These are phyloP conservation scores for Balansia obtecta DNA, from an alignment of 2,329 filamentous ascomycete genomes.

Conservation along the genomic window DNA sequence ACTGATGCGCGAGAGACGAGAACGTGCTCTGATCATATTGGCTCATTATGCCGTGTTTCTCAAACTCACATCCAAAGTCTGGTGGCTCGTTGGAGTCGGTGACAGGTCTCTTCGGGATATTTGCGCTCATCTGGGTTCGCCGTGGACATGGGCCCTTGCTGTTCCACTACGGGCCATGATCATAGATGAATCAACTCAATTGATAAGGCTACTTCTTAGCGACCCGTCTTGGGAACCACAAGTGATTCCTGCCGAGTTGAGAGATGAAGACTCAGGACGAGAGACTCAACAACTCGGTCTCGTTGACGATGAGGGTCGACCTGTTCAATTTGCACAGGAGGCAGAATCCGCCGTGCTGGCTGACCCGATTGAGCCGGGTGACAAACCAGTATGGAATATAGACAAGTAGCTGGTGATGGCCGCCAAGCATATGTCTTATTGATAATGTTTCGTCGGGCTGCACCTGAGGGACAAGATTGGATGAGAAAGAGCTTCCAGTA, in stretches of 20 bases:
- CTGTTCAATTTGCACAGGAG: not conserved
- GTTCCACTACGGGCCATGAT: conserved; percentile 24
- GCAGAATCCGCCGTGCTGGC: not conserved
- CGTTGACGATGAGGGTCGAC: conserved; percentile 7
- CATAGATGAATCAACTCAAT: conserved; percentile 19
- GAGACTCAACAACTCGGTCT: conserved; percentile 4
- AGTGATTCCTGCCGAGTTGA: not conserved
- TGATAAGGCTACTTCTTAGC: conserved; percentile 30
- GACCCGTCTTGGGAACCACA: conserved; percentile 28
- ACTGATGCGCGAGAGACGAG: conserved; percentile 27
- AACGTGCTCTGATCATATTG: conserved; percentile 37
- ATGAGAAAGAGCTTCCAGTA: no score
- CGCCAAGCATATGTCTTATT: not conserved
- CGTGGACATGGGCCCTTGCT: conserved; percentile 19
- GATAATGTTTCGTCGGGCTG: no score
- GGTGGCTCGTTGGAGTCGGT: conserved; percentile 39
- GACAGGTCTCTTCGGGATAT: conserved; percentile 34
- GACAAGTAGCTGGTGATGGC: not conserved
- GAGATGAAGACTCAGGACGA: not conserved
- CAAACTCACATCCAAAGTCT: conserved; percentile 29
- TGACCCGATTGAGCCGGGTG: conserved; percentile 1
- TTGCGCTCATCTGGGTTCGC: conserved; percentile 22
- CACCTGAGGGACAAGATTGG: no score
- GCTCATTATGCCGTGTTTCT: conserved; percentile 40
- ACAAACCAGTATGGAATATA: conserved; percentile 3